phyloP scores from a whole-genome alignment of 1,284 basidiomycete species.

The Schizophyllum amplum region DNA sequence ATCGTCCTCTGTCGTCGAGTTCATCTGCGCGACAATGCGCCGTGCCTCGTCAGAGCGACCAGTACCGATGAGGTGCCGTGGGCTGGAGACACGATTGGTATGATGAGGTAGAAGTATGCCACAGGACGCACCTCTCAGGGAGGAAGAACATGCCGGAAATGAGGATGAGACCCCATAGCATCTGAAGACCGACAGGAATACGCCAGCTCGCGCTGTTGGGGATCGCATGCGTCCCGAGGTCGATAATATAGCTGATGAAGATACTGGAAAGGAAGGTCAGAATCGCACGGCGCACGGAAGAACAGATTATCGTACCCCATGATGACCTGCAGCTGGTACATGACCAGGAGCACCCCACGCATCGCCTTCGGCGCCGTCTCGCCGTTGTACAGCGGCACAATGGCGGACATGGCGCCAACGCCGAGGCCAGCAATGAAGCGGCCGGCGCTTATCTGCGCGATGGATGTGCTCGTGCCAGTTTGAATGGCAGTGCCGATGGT shows the following conservation, averaged over 20 bases:
- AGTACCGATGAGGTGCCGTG: constrained; percentile 50
- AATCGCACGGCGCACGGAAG: neutral
- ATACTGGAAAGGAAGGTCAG: constrained; percentile 31
- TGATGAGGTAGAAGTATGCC: neutral
- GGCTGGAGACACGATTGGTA: constrained; percentile 22
- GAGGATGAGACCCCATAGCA: constrained; percentile 60
- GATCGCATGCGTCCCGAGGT: constrained; percentile 60
- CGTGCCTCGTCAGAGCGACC: constrained; percentile 48
- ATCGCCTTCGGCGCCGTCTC: constrained; percentile 73
- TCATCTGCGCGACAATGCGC: constrained; percentile 57
- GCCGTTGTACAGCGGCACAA: constrained; percentile 75
- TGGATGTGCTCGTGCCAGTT: constrained; percentile 50
- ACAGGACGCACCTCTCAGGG: constrained; percentile 60
- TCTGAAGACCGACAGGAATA: constrained; percentile 59
- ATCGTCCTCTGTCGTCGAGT: constrained; percentile 54
- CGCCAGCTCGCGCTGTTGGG: constrained; percentile 58
- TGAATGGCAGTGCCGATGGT: constrained; percentile 67
- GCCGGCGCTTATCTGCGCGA: constrained; percentile 63
- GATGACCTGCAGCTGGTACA: constrained; percentile 75
- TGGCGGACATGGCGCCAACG: constrained; percentile 72
- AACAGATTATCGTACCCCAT: constrained; percentile 36
- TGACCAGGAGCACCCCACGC: constrained; percentile 63
- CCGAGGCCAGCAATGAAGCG: constrained; percentile 67
- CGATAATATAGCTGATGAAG: constrained; percentile 68
- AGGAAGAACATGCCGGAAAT: constrained; percentile 67